Percentiles rank a stretch among this genome's conserved stretches.
These are phyloP conservation scores for Aspergillus thermomutatus DNA, from an alignment of 2,329 filamentous ascomycete genomes.

Conservation along the genomic window DNA sequence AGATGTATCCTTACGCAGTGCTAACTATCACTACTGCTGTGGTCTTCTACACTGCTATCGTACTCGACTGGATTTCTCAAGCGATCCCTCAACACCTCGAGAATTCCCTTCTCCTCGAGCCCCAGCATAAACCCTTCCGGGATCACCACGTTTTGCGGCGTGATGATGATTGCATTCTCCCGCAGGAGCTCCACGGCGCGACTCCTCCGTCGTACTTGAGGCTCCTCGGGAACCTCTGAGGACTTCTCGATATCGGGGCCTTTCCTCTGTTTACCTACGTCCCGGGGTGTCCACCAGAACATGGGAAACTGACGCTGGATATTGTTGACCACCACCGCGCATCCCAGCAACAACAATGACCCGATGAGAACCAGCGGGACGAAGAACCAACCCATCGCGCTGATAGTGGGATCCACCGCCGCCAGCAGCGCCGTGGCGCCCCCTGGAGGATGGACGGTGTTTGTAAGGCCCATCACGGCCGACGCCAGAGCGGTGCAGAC, in stretches of 20 bases:
- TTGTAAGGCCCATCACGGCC: conserved; percentile 32
- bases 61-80: not conserved
- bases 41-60: not conserved
- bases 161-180: not conserved
- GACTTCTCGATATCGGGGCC: not conserved
- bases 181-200: not conserved
- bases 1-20: too few species aligned
- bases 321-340: conserved; percentile 31
- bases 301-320: conserved; percentile 29
- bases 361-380: conserved; percentile 30
- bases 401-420: conserved; percentile 25
- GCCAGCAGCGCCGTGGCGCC: conserved; percentile 33
- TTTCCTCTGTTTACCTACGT: not conserved
- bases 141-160: not conserved
- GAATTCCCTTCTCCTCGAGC: not conserved
- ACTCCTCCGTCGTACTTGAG: not conserved
- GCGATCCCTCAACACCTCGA: not conserved
- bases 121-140: not conserved
- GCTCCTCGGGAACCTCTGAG: not conserved
- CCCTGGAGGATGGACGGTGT: conserved; percentile 33
- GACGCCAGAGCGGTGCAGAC: conserved; percentile 26
- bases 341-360: conserved; percentile 25
- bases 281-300: conserved; percentile 20
- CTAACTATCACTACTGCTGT: not conserved
- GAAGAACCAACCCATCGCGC: conserved; percentile 30